These are phyloP conservation scores for Orbilia quercus DNA, from an alignment of 2,329 filamentous ascomycete genomes.

Conservation along the genomic window DNA sequence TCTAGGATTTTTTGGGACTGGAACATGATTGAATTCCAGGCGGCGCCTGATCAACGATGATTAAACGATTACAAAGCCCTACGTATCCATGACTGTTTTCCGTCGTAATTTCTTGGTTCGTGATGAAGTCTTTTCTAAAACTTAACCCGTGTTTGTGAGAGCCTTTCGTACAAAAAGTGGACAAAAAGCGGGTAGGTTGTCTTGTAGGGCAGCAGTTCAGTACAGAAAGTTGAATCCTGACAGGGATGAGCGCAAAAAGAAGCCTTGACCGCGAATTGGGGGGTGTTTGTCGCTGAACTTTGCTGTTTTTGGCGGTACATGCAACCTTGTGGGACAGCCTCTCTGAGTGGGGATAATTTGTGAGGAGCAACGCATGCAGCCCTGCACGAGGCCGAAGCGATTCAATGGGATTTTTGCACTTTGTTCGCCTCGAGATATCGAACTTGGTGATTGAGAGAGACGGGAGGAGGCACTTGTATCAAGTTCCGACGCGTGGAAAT, in stretches of 20 bases:
- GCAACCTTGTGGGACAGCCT: not conserved
- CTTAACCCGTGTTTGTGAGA: too few species aligned
- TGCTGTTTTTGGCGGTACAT: not conserved
- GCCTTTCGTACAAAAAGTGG: slow-evolving; percentile 3
- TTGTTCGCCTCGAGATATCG: not conserved
- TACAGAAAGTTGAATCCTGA: not conserved
- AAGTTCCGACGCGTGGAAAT: slow-evolving; percentile 25
- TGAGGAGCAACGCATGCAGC: not conserved
- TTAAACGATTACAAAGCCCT: not conserved
- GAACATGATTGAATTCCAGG: too few species aligned
- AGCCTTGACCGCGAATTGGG: not conserved
- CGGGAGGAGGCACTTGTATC: not conserved
- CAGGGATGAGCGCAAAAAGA: not conserved
- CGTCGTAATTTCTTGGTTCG: not conserved
- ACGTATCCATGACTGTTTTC: not conserved
- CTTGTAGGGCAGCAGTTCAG: too few species aligned
- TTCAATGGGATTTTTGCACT: slow-evolving; percentile 10
- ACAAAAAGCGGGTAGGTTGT: too few species aligned
- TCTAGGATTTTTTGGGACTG: too few species aligned
- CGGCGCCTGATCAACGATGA: not conserved
- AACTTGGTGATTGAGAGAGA: too few species aligned
- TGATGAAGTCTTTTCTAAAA: not conserved
- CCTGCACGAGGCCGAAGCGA: slow-evolving; percentile 19
- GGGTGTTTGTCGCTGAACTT: not conserved
- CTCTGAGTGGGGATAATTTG: not conserved